Evolutionary conservation across 1,139 yeast genomes (phyloP), one percentile per base, ranked within the genome.

Genomic region (Candida pseudocylindracea): DNA sequence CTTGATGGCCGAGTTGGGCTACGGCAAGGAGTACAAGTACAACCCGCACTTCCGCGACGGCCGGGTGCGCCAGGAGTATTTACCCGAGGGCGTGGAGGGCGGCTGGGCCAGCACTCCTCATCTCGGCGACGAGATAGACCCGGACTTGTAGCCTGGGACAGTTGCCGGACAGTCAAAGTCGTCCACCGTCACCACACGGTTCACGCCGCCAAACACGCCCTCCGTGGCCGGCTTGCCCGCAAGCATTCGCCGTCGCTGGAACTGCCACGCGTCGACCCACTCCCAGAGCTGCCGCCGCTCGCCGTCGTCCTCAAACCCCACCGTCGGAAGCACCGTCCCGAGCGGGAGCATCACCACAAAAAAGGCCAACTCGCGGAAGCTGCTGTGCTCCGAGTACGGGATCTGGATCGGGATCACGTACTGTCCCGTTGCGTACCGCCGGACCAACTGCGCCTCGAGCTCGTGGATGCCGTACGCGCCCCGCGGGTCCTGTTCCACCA

Each of bases 311-410:
- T 15, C 20, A 15, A 15, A 15, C 20, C 20, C 20, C 20, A 15
- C 20, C 20, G 20, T 15, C 20, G 20, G 20, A 6, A 15, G 20
- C 20, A 15, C 20, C 6, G 6, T 15, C 6, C 20, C 20, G 25
- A 46, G 45, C 8, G 53, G 45, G 33, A 79, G 45, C 28, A 60
- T 54, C 2, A 63, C 54, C 28, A 72, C 66, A 45, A 85, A 79
- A 38, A 63, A 61, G 8, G 72, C 60, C 33, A 88, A 57, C 44
- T 88, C 96, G 31, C 78, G 55, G 44, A 72, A 85, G 33, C 93
- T 79, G 10, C 94, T 81, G 52, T 88, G 98, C 46, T 88, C 98
- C 43, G 92, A 75, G 45, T 88, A 88, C 0, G 96, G 96, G 1
- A 85, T 63, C 20, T 15, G 20, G 20, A 15, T 15, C 6, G 20